These are phyloP conservation scores for Colletotrichum trifolii DNA, from an alignment of 2,329 filamentous ascomycete genomes.

Conservation along the genomic window DNA sequence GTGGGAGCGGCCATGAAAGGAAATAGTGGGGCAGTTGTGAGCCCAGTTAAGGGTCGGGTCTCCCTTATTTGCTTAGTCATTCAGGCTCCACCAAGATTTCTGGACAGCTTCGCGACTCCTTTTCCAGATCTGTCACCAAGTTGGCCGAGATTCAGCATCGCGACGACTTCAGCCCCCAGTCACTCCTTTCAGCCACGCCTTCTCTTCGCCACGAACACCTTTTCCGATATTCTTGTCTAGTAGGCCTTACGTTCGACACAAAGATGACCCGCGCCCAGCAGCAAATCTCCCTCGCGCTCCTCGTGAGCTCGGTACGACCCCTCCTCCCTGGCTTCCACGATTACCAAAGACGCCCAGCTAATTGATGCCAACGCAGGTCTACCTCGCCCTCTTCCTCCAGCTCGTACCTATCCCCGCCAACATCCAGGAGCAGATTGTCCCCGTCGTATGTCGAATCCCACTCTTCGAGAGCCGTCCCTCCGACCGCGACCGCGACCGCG, in stretches of 20 bases:
- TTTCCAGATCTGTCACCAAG: conserved; percentile 21
- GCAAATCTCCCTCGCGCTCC: conserved; percentile 86
- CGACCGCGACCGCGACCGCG: background rate
- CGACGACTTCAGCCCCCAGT: conserved; percentile 25
- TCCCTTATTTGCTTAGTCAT: conserved; percentile 19
- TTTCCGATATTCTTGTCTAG: background rate
- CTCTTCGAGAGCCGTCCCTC: background rate
- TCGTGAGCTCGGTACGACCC: conserved; percentile 83
- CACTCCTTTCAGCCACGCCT: conserved; percentile 25
- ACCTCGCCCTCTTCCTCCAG: conserved; percentile 86
- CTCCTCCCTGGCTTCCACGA: conserved; percentile 7
- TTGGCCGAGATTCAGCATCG: conserved; percentile 9
- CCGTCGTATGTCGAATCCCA: conserved; percentile 74
- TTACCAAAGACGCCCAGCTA: conserved; percentile 28
- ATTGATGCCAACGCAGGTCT: conserved; percentile 70
- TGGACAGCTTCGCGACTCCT: conserved; percentile 39
- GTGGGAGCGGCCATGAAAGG: too few relatives aligned
- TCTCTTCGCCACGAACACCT: background rate
- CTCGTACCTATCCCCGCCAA: conserved; percentile 82
- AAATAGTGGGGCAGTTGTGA: background rate
- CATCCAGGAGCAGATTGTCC: conserved; percentile 87
- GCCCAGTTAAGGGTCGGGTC: too few relatives aligned
- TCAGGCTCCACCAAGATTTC: background rate
- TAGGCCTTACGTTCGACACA: conserved; percentile 38
- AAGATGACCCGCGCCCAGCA: conserved; percentile 95